Evolutionary conservation across 176 grass and related monocot genomes (phyloP).

Genomic region (Avena eriantha): DNA sequence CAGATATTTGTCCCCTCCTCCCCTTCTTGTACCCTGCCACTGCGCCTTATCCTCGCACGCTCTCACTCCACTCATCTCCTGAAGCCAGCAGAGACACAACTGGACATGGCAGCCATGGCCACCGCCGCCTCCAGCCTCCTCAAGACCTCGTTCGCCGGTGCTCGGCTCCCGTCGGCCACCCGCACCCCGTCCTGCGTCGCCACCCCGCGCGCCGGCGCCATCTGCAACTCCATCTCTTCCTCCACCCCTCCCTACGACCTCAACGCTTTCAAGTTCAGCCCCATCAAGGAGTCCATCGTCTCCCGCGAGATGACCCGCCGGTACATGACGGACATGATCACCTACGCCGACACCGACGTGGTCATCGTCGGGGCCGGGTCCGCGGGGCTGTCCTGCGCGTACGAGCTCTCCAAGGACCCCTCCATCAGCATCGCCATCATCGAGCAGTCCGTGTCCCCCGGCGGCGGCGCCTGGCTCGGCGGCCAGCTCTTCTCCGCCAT

Average conservation of each 20-base stretch:
- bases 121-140: constrained; percentile 52
- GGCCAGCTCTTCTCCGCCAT: constrained; percentile 98
- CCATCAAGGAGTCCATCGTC: constrained; percentile 88
- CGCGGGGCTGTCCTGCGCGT: constrained; percentile 88
- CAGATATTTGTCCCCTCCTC: constrained; percentile 18
- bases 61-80: constrained; percentile 24
- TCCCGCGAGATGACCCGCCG: constrained; percentile 91
- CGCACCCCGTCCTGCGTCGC: constrained; percentile 1
- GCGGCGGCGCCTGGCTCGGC: constrained; percentile 94
- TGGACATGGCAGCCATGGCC: constrained; percentile 62
- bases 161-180: neutral
- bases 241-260: constrained; percentile 72
- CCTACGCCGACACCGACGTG: constrained; percentile 91
- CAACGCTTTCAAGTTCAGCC: constrained; percentile 66
- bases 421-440: constrained; percentile 72
- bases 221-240: constrained; percentile 49
- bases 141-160: constrained; percentile 56
- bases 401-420: constrained; percentile 95
- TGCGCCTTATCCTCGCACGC: neutral
- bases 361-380: constrained; percentile 90
- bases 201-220: constrained; percentile 23
- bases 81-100: neutral
- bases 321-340: constrained; percentile 99
- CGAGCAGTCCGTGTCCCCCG: constrained; percentile 96
- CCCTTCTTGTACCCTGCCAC: constrained; percentile 48